A percentile compares a stretch with the other conserved stretches of the same genome.
These are phyloP conservation scores for Pseudognaphalium luteoalbum DNA, from an alignment of 129 eudicot species.

Conservation along the genomic window DNA sequence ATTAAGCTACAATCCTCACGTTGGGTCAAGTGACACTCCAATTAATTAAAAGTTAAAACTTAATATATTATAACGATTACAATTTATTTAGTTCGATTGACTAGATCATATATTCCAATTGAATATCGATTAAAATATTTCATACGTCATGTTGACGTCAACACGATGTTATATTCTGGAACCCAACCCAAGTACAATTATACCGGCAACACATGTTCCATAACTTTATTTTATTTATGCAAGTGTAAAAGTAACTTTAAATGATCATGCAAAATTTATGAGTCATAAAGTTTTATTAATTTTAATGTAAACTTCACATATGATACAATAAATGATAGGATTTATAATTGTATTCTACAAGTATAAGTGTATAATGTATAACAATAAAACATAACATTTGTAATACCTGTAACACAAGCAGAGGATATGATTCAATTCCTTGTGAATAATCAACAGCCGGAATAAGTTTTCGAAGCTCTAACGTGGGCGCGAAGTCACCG, in stretches of 20 bases:
- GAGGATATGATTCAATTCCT: slow-evolving; percentile 62
- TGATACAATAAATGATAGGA: not conserved
- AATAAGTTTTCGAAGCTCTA: slow-evolving; percentile 63
- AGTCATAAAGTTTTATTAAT: too few species aligned
- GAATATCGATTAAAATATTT: not conserved
- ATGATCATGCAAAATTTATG: not conserved
- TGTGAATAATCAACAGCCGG: slow-evolving; percentile 76
- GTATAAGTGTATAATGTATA: too few species aligned
- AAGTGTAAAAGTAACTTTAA: not conserved
- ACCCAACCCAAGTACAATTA: not conserved
- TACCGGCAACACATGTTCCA: not conserved
- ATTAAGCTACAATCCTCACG: too few species aligned
- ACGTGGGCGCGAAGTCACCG: slow-evolving; percentile 80
- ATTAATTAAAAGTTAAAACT: too few species aligned
- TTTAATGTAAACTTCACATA: not conserved
- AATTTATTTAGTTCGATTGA: too few species aligned
- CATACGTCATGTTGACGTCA: slow-evolving; percentile 11
- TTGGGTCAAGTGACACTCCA: too few species aligned
- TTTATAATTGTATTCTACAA: too few species aligned
- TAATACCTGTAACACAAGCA: slow-evolving; percentile 68
- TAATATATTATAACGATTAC: too few species aligned
- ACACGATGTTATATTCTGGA: not conserved
- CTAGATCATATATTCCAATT: slow-evolving; percentile 1
- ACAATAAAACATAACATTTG: not conserved
- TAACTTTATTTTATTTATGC: not conserved